These are phyloP conservation scores for Botrytis aclada DNA, from an alignment of 2,329 filamentous ascomycete genomes.

Conservation along the genomic window DNA sequence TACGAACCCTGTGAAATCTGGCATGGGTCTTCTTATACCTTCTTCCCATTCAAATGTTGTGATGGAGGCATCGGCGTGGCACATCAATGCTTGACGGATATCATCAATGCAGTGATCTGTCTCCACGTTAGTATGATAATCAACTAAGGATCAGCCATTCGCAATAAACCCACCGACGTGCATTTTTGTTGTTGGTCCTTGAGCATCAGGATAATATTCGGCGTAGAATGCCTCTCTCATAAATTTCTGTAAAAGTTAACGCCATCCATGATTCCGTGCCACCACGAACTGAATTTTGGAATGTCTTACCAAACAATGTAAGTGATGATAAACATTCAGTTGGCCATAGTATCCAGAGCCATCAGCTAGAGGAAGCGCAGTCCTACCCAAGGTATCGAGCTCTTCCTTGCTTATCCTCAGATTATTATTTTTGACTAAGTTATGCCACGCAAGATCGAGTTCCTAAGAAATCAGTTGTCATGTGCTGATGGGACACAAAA, in stretches of 20 bases:
- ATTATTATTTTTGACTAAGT: constrained; percentile 5
- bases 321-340: constrained; percentile 13
- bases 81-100: constrained; percentile 15
- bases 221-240: constrained; percentile 12
- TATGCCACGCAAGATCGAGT: constrained; percentile 5
- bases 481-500: neutral
- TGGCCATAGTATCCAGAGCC: constrained; percentile 10
- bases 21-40: neutral
- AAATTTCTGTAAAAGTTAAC: constrained; percentile 9
- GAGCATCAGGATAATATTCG: constrained; percentile 11
- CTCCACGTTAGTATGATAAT: neutral
- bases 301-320: constrained; percentile 8
- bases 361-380: neutral
- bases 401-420: constrained; percentile 7
- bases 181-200: constrained; percentile 7
- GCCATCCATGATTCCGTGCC: no score
- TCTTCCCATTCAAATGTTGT: constrained; percentile 7
- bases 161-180: neutral
- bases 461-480: neutral
- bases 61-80: constrained; percentile 12
- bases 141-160: neutral
- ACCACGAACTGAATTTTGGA: no score
- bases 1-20: constrained; percentile 5
- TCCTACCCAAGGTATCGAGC: neutral
- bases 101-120: constrained; percentile 16